A percentile compares a stretch with the other conserved stretches of the same genome.
Conservation (phyloP, 495 filamentous ascomycete species). For the Penicillium taxi region DNA sequence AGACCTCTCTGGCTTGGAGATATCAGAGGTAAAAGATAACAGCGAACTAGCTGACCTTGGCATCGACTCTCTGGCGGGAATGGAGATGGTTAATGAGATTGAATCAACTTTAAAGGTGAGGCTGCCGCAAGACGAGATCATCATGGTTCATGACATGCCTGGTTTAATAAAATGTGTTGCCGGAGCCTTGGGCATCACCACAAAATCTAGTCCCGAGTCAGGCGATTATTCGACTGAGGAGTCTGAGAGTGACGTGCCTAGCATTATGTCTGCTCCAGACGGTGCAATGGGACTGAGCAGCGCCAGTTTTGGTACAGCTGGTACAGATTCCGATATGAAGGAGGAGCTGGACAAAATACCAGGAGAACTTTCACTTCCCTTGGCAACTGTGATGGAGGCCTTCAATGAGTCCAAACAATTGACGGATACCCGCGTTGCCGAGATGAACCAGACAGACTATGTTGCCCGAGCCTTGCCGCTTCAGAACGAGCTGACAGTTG, state of each 20-base stretch:
- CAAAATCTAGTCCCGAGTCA: too few relatives aligned
- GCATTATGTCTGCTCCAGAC: too few relatives aligned
- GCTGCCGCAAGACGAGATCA: background rate
- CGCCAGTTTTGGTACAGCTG: too few relatives aligned
- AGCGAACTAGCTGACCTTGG: constrained; percentile 40
- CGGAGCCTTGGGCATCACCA: too few relatives aligned
- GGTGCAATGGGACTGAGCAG: too few relatives aligned
- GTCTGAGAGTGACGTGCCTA: too few relatives aligned
- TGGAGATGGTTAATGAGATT: constrained; percentile 48
- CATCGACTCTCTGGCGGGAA: constrained; percentile 49
- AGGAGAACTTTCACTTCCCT: too few relatives aligned
- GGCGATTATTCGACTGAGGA: too few relatives aligned
- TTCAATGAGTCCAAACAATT: constrained; percentile 46
- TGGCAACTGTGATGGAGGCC: constrained; percentile 23
- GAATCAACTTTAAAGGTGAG: constrained; percentile 37
- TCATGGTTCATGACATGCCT: constrained; percentile 1
- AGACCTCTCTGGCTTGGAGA: constrained; percentile 37
- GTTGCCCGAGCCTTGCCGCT: background rate
- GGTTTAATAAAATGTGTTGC: background rate
- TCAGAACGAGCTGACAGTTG: constrained; percentile 24
- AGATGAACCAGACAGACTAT: background rate
- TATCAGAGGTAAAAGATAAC: constrained; percentile 30
- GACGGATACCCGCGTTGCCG: background rate
- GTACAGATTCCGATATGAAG: too few relatives aligned
- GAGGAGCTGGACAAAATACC: too few relatives aligned